These are phyloP conservation scores for Fonsecaea erecta DNA, from an alignment of 2,329 filamentous ascomycete species.

Conservation along the genomic window DNA sequence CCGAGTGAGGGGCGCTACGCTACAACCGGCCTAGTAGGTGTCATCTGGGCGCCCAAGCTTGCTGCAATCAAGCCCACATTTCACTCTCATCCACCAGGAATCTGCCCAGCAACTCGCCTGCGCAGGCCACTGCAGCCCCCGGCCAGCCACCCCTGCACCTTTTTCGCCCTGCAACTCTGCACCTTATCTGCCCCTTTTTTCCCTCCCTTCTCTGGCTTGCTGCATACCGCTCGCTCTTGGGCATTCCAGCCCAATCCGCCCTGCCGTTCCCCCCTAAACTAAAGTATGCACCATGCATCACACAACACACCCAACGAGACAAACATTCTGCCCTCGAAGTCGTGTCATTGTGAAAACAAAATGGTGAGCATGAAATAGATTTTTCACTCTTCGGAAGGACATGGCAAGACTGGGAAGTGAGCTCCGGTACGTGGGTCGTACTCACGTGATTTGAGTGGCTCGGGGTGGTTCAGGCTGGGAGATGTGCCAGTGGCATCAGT, in stretches of 20 bases:
- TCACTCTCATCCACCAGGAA: slow-evolving; percentile 1
- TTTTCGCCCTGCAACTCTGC: slow-evolving; percentile 13
- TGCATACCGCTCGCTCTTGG: slow-evolving; percentile 8
- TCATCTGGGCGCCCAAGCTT: slow-evolving; percentile 8
- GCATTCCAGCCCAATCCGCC: slow-evolving; percentile 14
- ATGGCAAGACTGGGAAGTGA: slow-evolving; percentile 4
- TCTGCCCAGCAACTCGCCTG: slow-evolving; percentile 14
- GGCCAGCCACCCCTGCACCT: background rate
- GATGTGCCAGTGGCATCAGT: background rate
- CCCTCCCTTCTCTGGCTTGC: background rate
- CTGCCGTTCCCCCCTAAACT: slow-evolving; percentile 20
- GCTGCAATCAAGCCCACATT: slow-evolving; percentile 1
- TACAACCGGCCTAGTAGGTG: slow-evolving; percentile 1
- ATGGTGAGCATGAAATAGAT: background rate
- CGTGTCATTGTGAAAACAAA: background rate
- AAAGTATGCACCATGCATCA: slow-evolving; percentile 10
- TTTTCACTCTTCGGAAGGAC: slow-evolving; percentile 4
- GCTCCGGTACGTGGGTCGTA: slow-evolving; percentile 23
- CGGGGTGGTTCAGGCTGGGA: slow-evolving; percentile 5
- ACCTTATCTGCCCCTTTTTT: slow-evolving; percentile 30
- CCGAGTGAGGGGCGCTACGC: slow-evolving; percentile 19
- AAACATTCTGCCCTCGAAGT: slow-evolving; percentile 6
- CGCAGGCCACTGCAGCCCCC: background rate
- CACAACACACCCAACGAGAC: background rate
- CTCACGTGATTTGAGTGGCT: slow-evolving; percentile 23